Base-by-base conservation (phyloP, 441 rosid species). In the Populus hybrid region DNA sequence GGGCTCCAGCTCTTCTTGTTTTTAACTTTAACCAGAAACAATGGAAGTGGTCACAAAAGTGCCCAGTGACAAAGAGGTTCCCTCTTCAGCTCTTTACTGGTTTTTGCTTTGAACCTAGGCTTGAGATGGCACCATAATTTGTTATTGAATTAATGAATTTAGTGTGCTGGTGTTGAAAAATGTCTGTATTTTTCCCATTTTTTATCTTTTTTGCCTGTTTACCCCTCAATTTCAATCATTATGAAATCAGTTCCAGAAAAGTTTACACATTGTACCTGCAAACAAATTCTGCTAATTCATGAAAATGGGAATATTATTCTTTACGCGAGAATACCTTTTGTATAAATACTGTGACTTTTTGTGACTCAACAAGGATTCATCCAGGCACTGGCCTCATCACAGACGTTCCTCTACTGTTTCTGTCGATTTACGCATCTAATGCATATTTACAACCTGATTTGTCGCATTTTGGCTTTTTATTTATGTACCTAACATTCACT, bases 71-170 rank as follows among this genome's bases (percentile, higher is more conserved):
- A 0, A 95, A 94, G 81, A 89, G 88, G 88, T 95, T 95, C 85
- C 98, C 99, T 0, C 94, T 95, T 78, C 98, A 95, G 85, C 95
- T 95, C 28, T 95, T 94, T 79, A 90, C 94, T 75, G 98, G 99
- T 7, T 95, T 95, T 84, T 89, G 92, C 84, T 95, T 95, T 50
- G 97, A 93, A 82, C 97, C 98, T 38, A 89, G 97, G 83, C 94
- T 95, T 50, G 97, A 90, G 86, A 85, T 90, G 65, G 78, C 87
- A 74, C 95, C 98, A 0, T 95, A 82, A 83, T 75, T 81, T 79
- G 32, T 30, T 30, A 30, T 30, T 30, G 32, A 30, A 30, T 79
- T 84, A 69, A 69, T 78, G 68, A 40, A 83, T 81, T 71, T 23
- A 67, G 66, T 69, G 74, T 70, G 84, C 74, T 79, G 77, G 46